Evolutionary conservation across 2,329 filamentous ascomycete genomes (phyloP), one percentile per base, ranked within the genome.

Genomic region (Diaporthe aspalathi): DNA sequence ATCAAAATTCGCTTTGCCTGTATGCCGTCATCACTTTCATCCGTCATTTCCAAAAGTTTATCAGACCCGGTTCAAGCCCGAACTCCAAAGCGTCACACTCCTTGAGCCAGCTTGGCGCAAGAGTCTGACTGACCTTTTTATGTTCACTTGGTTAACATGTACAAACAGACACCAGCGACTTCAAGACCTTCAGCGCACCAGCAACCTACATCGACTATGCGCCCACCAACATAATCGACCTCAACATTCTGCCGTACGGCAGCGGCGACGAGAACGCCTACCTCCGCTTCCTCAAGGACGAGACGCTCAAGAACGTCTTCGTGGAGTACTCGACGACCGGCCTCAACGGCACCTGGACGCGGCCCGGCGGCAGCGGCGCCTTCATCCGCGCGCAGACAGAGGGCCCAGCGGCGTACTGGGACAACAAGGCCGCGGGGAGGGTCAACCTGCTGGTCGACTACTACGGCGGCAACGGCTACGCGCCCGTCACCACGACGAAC

Each of bases 251-350:
- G 4, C 79, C 83, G 1, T 77, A 87, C 1, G 82, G 83, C 17
- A 75, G 74, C 43, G 74, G 74, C 43, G 78, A 79, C 60, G 75
- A 74, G 69, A 70, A 50, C 53, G 80, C 80, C n/a, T 89, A 85
- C 65, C 80, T 86, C 7, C 83, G 87, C 54, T 89, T 89, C 78
- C 80, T 89, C 78, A 89, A 89, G 74, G 85, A 89, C 77, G 86
- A 89, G 76, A 81, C 83, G 1, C 82, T 79, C 2, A 86, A 86
- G 73, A 84, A 82, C 0, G 86, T 89, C 27, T 89, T 86, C 71
- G 81, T 83, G 40, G 86, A 89, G 74, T 81, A 83, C 62, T 84
- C 82, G 4, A 82, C 83, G 0, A 81, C 75, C 0, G 87, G 87
- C 0, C 77, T 89, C 0, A 86, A 88, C 68, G 86, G 87, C 0